phyloP scores from a whole-genome alignment of 208 protist genomes.

The Trypanosoma platydactyli region DNA sequence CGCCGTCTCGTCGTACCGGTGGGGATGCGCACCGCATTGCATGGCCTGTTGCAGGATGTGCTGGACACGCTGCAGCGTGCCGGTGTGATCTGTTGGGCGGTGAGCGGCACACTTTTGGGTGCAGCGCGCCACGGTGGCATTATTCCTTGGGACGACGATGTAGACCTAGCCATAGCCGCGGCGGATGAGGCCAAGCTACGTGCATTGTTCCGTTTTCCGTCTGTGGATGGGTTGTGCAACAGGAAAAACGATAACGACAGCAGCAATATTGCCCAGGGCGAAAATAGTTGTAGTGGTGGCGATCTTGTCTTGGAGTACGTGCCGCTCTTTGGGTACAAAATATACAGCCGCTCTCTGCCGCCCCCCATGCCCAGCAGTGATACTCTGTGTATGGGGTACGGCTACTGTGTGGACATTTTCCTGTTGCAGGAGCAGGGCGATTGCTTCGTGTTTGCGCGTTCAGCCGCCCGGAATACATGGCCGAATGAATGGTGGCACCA shows the following conservation, averaged over 20 bases:
- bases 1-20: slow-evolving; percentile 13
- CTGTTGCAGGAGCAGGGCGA: slow-evolving; percentile 10
- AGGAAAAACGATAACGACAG: background rate
- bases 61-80: slow-evolving; percentile 9
- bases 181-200: slow-evolving; percentile 26
- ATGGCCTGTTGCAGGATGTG: slow-evolving; percentile 17
- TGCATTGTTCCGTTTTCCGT: slow-evolving; percentile 16
- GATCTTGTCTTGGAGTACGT: slow-evolving; percentile 34
- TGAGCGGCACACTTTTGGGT: slow-evolving; percentile 36
- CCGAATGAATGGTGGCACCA: slow-evolving; percentile 29
- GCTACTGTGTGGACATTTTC: slow-evolving; percentile 40
- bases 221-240: background rate
- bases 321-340: slow-evolving; percentile 43
- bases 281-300: background rate
- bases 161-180: slow-evolving; percentile 30
- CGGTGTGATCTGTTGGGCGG: slow-evolving; percentile 27
- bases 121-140: slow-evolving; percentile 33
- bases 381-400: slow-evolving; percentile 20
- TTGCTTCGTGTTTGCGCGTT: slow-evolving; percentile 12
- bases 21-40: slow-evolving; percentile 11
- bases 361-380: slow-evolving; percentile 3
- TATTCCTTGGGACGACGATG: slow-evolving; percentile 47
- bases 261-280: background rate
- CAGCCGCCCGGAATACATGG: slow-evolving; percentile 18
- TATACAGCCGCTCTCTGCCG: slow-evolving; percentile 25